A percentile compares a stretch with the other conserved stretches of the same genome.
Evolutionary conservation across 345 rosid species (phyloP).

Genomic region (Acer yangbiense): DNA sequence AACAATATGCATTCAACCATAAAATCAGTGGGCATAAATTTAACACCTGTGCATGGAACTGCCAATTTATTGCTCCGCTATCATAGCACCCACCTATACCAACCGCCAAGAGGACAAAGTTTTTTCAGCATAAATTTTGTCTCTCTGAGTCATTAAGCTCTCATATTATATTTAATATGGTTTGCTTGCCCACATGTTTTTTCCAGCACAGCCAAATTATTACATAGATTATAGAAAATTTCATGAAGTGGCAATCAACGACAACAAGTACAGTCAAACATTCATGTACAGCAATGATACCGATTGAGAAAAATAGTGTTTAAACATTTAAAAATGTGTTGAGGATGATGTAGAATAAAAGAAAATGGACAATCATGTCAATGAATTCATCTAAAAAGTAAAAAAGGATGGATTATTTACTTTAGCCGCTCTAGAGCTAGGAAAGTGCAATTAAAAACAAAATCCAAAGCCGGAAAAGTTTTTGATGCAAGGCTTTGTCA

Average conservation of each 20-base stretch:
- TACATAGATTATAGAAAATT: not conserved
- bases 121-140: not conserved
- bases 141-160: not conserved
- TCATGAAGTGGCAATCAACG: not conserved
- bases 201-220: not conserved
- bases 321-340: not conserved
- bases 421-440: not conserved
- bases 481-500: not conserved
- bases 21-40: not conserved
- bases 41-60: not conserved
- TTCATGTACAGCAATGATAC: not conserved
- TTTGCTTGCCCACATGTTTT: not conserved
- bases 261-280: not conserved
- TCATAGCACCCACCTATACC: not conserved
- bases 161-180: not conserved
- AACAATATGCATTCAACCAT: not conserved
- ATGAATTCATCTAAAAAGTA: not conserved
- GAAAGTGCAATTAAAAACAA: not conserved
- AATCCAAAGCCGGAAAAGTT: not conserved
- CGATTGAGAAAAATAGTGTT: not conserved
- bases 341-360: not conserved
- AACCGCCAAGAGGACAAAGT: not conserved
- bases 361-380: not conserved
- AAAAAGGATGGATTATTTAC: not conserved
- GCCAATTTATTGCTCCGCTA: not conserved